phyloP scores from a whole-genome alignment of 1,284 basidiomycete genomes.

The Mixia osmundae region DNA sequence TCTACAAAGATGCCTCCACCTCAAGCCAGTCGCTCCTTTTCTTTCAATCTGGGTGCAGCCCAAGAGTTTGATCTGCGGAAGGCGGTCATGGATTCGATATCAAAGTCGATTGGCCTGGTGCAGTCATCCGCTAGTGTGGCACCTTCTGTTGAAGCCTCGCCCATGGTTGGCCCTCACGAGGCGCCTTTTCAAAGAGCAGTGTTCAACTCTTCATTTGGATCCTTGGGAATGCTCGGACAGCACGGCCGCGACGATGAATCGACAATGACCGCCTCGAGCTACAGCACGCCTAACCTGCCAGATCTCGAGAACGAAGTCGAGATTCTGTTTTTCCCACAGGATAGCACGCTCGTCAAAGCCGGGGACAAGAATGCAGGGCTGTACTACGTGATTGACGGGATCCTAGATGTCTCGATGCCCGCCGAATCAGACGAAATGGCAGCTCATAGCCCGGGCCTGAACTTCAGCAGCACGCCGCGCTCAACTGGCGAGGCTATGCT shows the following conservation, averaged over 20 bases:
- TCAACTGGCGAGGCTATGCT: constrained; percentile 1
- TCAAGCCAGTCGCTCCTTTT: constrained; percentile 5
- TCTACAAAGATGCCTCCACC: background rate
- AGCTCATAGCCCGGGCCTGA: background rate
- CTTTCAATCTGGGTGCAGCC: constrained; percentile 14
- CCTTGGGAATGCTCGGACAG: constrained; percentile 53
- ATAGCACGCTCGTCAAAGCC: constrained; percentile 61
- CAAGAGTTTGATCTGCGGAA: constrained; percentile 70
- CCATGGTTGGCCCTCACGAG: constrained; percentile 11
- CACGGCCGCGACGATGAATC: constrained; percentile 28
- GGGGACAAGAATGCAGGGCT: constrained; percentile 77
- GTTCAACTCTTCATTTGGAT: constrained; percentile 63
- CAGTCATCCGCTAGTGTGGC: constrained; percentile 38
- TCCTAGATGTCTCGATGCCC: constrained; percentile 60
- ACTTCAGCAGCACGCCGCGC: constrained; percentile 2
- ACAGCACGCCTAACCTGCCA: constrained; percentile 28
- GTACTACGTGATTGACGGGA: constrained; percentile 95
- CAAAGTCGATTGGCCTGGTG: constrained; percentile 85
- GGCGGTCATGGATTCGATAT: constrained; percentile 90
- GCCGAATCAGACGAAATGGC: background rate
- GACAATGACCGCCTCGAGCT: constrained; percentile 10
- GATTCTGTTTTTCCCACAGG: constrained; percentile 75
- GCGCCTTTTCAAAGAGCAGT: constrained; percentile 12
- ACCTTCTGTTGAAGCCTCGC: constrained; percentile 12
- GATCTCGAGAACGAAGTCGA: constrained; percentile 81